Conservation (phyloP, 2,329 filamentous ascomycete species). For the Diaporthe batatas region DNA sequence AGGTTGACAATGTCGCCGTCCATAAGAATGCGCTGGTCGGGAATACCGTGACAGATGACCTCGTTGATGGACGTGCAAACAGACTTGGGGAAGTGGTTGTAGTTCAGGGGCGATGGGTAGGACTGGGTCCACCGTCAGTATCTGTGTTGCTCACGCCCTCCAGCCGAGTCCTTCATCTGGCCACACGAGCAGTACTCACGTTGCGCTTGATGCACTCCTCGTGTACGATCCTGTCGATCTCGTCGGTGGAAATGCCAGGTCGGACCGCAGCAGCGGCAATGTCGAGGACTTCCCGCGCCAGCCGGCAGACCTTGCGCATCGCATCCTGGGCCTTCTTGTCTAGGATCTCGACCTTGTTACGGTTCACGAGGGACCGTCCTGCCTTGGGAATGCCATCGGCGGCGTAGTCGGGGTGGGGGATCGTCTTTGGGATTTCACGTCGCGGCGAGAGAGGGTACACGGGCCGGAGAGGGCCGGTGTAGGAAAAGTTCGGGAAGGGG, state of each 20-base stretch:
- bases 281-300: slow-evolving; percentile 80
- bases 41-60: slow-evolving; percentile 98
- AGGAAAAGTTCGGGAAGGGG: slow-evolving; percentile 90
- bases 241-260: slow-evolving; percentile 81
- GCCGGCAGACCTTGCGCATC: slow-evolving; percentile 80
- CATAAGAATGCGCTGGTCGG: slow-evolving; percentile 85
- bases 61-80: slow-evolving; percentile 97
- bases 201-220: slow-evolving; percentile 81
- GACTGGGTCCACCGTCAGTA: slow-evolving; percentile 66
- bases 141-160: slow-evolving; percentile 51
- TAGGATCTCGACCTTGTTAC: slow-evolving; percentile 86
- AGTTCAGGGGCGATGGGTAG: slow-evolving; percentile 95
- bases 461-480: slow-evolving; percentile 84
- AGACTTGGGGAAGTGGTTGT: slow-evolving; percentile 96
- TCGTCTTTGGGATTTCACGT: slow-evolving; percentile 81
- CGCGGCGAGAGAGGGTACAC: slow-evolving; percentile 85
- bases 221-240: slow-evolving; percentile 82
- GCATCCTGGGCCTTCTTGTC: slow-evolving; percentile 75
- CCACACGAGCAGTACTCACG: slow-evolving; percentile 60
- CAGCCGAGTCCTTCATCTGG: slow-evolving; percentile 60
- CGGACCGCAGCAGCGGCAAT: slow-evolving; percentile 76
- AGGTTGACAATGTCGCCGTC: slow-evolving; percentile 99
- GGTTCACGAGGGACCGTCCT: slow-evolving; percentile 71
- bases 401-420: slow-evolving; percentile 89
- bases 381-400: slow-evolving; percentile 81